phyloP scores from a whole-genome alignment of 345 rosid species.

The Lagerstroemia speciosa region DNA sequence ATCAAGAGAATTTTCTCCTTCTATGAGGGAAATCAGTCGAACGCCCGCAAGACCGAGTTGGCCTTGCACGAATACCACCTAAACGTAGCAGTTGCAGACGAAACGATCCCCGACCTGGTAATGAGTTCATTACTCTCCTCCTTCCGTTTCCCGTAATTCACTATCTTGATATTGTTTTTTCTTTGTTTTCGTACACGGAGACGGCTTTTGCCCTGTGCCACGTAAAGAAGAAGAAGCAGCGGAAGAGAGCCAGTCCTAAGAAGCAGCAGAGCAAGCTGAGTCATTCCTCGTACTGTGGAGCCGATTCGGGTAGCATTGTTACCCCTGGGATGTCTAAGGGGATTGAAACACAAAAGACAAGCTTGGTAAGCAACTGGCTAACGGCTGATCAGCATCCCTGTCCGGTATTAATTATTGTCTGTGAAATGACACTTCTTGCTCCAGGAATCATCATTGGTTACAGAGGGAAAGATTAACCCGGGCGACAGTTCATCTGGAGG shows the following conservation, averaged over 20 bases:
- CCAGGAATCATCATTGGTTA: not conserved
- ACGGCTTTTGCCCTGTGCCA: no score
- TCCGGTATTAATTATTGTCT: not conserved
- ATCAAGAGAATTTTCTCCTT: not conserved
- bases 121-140: not conserved
- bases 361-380: not conserved
- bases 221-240: not conserved
- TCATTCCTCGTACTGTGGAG: no score
- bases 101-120: not conserved
- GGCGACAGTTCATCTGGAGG: no score
- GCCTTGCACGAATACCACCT: constrained; percentile 10
- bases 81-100: not conserved
- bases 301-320: no score
- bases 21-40: not conserved
- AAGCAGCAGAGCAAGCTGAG: not conserved
- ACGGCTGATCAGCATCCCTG: not conserved
- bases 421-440: not conserved
- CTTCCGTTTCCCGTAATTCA: not conserved
- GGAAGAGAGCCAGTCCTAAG: not conserved
- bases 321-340: not conserved
- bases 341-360: not conserved
- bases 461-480: not conserved
- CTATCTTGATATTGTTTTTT: not conserved
- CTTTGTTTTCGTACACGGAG: no score
- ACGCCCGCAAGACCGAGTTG: not conserved